Conservation (phyloP, 1,284 basidiomycete species). For the Stereum hirsutum region DNA sequence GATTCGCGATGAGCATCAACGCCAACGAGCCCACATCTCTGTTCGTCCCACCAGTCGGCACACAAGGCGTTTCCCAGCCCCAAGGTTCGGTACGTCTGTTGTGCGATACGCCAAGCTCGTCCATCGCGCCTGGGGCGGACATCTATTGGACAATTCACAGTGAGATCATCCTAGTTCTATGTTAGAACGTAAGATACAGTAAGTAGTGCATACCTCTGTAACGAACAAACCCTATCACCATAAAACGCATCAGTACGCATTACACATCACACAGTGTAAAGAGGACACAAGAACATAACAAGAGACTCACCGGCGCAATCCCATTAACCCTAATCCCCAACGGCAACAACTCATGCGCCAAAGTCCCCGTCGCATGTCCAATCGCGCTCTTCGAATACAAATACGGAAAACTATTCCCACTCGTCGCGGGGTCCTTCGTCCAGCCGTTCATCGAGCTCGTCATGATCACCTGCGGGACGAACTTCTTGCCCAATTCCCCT, state of each 20-base stretch:
- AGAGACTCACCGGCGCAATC: slow-evolving; percentile 31
- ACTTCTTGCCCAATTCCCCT: slow-evolving; percentile 17
- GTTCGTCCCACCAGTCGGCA: slow-evolving; percentile 26
- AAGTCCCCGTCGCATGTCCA: slow-evolving; percentile 35
- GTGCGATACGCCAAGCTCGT: slow-evolving; percentile 24
- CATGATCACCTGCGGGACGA: slow-evolving; percentile 41
- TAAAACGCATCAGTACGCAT: background rate
- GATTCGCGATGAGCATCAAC: slow-evolving; percentile 37
- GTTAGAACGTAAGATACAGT: background rate
- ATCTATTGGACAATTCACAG: slow-evolving; percentile 14
- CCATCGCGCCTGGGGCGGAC: slow-evolving; percentile 20
- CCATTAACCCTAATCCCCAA: slow-evolving; percentile 49
- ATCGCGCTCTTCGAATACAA: slow-evolving; percentile 41
- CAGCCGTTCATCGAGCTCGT: slow-evolving; percentile 46
- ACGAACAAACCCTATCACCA: slow-evolving; percentile 19
- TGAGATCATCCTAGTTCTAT: background rate
- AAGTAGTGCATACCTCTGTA: slow-evolving; percentile 10
- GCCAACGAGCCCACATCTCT: slow-evolving; percentile 36
- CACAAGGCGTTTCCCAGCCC: slow-evolving; percentile 28
- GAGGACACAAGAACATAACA: background rate
- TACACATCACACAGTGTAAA: background rate
- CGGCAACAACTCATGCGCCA: slow-evolving; percentile 42
- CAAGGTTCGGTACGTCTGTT: slow-evolving; percentile 11
- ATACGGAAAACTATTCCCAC: slow-evolving; percentile 34
- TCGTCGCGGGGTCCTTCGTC: slow-evolving; percentile 39